Evolutionary conservation across 148 eudicot genomes (phyloP), one percentile per base, ranked within the genome.

Genomic region (Fagopyrum esculentum): DNA sequence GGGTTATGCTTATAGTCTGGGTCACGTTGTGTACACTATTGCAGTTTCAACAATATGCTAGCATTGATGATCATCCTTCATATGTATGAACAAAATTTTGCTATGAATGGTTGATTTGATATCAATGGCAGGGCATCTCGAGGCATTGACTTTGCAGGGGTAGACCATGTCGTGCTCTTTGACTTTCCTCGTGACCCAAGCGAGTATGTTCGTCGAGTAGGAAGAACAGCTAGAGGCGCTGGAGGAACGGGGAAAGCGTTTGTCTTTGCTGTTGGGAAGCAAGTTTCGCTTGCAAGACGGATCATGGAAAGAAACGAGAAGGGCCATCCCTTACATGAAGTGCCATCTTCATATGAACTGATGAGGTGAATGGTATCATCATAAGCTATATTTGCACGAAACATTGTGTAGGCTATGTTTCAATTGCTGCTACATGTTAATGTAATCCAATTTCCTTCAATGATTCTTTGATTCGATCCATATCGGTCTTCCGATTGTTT

Each of bases 101-200:
- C 40, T 1, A 35, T 35, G 40, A 35, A 35, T 35, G 40, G 40
- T 35, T 35, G 2, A 35, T 75, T 74, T 84, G 57, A 10, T 9
- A 45, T 43, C 50, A 75, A 50, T 60, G 81, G 66, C 86, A 95
- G 98, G 81, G 97, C 97, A 82, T 95, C 98, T 8, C 85, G 98
- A 9, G 98, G 98, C 69, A 95, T 95, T 8, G 98, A 95, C 80
- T 92, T 95, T 80, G 78, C 81, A 11, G 85, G 85, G 3, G 98
- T 95, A 26, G 92, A 92, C 74, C 97, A 92, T 76, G 96, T 95
- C 19, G 84, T 95, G 73, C 87, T 95, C 56, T 95, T 95, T 73
- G 98, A 95, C 82, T 90, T 87, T 70, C 98, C 98, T 56, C 92
- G 97, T 61, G 98, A 95, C 80, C 98, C 98, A 6, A 95, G 97